phyloP scores from a whole-genome alignment of 2,329 filamentous ascomycete species.

The Trichoderma polysporum region DNA sequence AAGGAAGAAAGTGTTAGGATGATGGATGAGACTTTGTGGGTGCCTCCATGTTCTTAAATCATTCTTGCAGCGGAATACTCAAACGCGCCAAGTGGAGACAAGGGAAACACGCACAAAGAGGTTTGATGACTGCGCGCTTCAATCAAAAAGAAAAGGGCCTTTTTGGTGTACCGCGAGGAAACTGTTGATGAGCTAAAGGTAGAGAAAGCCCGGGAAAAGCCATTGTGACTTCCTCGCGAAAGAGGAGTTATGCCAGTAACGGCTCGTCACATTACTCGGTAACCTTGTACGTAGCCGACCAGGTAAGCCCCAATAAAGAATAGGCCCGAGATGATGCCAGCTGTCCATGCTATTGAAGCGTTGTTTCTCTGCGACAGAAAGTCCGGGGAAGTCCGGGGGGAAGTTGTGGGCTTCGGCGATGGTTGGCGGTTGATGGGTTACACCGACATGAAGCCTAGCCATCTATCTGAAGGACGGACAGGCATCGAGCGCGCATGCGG shows the following conservation, averaged over 20 bases:
- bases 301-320: slow-evolving; percentile 1
- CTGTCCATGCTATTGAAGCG: neutral
- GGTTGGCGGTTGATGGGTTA: neutral
- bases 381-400: too few species aligned
- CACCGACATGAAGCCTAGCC: slow-evolving; percentile 10
- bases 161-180: neutral
- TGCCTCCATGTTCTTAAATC: neutral
- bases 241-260: neutral
- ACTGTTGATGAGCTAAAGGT: neutral
- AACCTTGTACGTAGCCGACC: neutral
- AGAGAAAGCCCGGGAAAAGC: neutral
- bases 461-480: neutral
- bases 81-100: neutral
- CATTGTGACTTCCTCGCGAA: neutral
- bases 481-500: neutral
- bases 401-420: neutral
- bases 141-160: slow-evolving; percentile 1
- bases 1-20: neutral
- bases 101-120: neutral
- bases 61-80: neutral
- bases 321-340: slow-evolving; percentile 3
- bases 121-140: neutral
- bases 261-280: neutral
- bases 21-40: neutral
- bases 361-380: neutral